phyloP scores from a whole-genome alignment of 2,329 filamentous ascomycete species.

The Fonsecaea monophora region DNA sequence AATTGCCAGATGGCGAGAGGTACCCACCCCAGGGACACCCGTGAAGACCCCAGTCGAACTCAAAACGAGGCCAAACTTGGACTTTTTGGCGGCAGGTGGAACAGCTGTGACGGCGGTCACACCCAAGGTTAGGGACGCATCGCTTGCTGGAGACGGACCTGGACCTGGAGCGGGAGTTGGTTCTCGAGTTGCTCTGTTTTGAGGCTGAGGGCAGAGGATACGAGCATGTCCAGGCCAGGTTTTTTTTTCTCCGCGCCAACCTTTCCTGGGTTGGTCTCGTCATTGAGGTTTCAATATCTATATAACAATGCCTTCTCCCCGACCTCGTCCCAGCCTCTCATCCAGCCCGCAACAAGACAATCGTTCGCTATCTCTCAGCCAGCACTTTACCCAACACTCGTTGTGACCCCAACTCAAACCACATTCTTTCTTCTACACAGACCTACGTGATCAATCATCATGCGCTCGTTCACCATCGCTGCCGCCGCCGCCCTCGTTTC shows the following conservation, averaged over 20 bases:
- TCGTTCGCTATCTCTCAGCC: neutral
- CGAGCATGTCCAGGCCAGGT: neutral
- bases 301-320: conserved; percentile 17
- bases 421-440: conserved; percentile 8
- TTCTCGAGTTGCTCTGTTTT: neutral
- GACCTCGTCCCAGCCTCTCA: neutral
- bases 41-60: neutral
- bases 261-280: neutral
- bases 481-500: conserved; percentile 30
- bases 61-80: neutral
- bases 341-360: conserved; percentile 1
- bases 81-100: neutral
- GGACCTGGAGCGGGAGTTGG: neutral
- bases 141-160: neutral
- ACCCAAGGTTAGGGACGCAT: neutral
- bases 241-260: conserved; percentile 2
- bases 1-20: neutral
- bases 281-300: conserved; percentile 5
- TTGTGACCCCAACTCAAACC: neutral
- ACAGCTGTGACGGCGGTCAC: neutral
- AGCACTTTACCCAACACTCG: conserved; percentile 16
- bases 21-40: neutral
- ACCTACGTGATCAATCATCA: conserved; percentile 23
- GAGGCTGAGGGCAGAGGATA: conserved; percentile 10
- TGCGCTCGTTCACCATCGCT: conserved; percentile 34